Conservation (phyloP, 176 grass and related monocot genomes). For the Oropetium thomaeum region DNA sequence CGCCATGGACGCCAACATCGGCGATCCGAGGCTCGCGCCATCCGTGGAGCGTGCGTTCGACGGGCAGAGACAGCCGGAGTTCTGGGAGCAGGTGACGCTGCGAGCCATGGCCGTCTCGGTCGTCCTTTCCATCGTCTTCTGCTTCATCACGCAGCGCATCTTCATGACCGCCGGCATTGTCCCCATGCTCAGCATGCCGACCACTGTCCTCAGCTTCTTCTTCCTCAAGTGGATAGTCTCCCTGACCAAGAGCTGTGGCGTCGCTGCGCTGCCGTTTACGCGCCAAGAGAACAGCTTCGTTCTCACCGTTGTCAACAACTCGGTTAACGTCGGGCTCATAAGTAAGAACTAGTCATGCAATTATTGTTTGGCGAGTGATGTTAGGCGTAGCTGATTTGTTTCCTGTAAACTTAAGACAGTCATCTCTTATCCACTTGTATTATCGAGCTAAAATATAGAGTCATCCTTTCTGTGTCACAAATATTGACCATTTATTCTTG, state of each 20-base stretch:
- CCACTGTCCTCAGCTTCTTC: conserved; percentile 52
- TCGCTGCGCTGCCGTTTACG: conserved; percentile 33
- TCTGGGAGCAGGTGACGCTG: conserved; percentile 37
- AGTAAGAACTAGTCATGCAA: too few relatives aligned
- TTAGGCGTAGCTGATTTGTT: too few relatives aligned
- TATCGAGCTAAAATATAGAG: too few relatives aligned
- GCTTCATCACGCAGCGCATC: conserved; percentile 42
- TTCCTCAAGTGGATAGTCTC: conserved; percentile 25
- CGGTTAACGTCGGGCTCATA: too few relatives aligned
- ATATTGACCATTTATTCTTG: too few relatives aligned
- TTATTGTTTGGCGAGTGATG: too few relatives aligned
- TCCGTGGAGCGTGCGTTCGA: conserved; percentile 63
- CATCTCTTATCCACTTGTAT: too few relatives aligned
- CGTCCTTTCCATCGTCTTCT: conserved; percentile 35
- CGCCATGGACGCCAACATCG: conserved; percentile 40
- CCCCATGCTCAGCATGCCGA: conserved; percentile 46
- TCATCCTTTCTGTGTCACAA: too few relatives aligned
- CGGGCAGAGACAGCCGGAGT: conserved; percentile 18
- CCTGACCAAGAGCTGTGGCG: conserved; percentile 9
- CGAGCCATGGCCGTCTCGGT: conserved; percentile 38
- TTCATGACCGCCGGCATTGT: conserved; percentile 56
- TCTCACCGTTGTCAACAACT: conserved; percentile 31
- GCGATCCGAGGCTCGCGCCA: neutral
- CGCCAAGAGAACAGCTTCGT: conserved; percentile 63
- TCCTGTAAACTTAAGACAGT: too few relatives aligned